Conservation (phyloP, 2,329 filamentous ascomycete genomes). For the Pseudogymnoascus sp. region DNA sequence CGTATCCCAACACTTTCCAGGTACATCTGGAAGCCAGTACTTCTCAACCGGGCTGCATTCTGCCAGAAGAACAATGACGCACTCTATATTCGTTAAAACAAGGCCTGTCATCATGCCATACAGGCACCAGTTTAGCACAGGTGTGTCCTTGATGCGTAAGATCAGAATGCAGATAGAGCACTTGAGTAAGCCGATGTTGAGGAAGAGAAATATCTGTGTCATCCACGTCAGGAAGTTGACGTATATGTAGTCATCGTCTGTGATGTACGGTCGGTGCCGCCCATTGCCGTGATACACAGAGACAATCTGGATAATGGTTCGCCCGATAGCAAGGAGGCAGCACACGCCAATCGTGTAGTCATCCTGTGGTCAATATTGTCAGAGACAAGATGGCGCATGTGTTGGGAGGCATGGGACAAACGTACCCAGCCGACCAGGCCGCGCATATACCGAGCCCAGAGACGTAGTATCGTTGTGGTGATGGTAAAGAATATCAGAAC, state of each 20-base stretch:
- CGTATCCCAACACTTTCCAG: no score
- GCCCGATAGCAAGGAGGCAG: slow-evolving; percentile 25
- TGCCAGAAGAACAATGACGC: no score
- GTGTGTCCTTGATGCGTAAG: slow-evolving; percentile 21
- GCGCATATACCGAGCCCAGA: slow-evolving; percentile 27
- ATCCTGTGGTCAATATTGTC: slow-evolving; percentile 19
- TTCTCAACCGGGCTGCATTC: no score
- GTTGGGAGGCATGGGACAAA: background rate
- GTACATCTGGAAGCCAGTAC: no score
- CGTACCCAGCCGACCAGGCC: slow-evolving; percentile 25
- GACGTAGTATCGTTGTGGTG: slow-evolving; percentile 27
- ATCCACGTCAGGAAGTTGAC: slow-evolving; percentile 34
- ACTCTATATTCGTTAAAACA: no score
- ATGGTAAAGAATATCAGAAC: slow-evolving; percentile 28
- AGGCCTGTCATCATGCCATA: no score
- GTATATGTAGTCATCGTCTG: slow-evolving; percentile 25
- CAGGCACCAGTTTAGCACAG: no score
- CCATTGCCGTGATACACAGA: slow-evolving; percentile 32
- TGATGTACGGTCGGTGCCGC: slow-evolving; percentile 31
- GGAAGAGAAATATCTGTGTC: slow-evolving; percentile 35
- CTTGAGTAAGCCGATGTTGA: slow-evolving; percentile 34
- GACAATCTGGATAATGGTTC: slow-evolving; percentile 29
- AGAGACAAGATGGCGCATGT: background rate
- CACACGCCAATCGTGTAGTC: slow-evolving; percentile 31
- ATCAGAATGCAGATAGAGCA: slow-evolving; percentile 35